These are phyloP conservation scores for Lipomyces kockii DNA, from an alignment of 805 yeast genomes.

Conservation along the genomic window DNA sequence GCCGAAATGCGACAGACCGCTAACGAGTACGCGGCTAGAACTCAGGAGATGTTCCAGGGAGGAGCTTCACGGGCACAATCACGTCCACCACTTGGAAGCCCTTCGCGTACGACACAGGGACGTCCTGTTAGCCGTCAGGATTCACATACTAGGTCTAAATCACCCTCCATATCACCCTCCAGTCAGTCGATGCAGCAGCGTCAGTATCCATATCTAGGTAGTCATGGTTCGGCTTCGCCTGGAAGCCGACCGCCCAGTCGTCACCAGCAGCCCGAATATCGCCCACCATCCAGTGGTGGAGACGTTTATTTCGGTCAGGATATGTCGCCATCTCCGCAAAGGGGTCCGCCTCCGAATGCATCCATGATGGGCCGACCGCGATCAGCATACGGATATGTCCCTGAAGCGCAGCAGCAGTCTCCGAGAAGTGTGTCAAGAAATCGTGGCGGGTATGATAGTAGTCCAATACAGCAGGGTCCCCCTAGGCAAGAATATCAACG, in stretches of 20 bases:
- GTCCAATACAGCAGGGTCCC: neutral
- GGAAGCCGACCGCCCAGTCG: neutral
- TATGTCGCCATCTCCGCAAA: slow-evolving; percentile 9
- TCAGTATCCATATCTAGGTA: slow-evolving; percentile 49
- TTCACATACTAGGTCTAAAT: neutral
- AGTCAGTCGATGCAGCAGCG: slow-evolving; percentile 39
- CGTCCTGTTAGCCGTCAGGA: slow-evolving; percentile 5
- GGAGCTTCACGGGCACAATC: slow-evolving; percentile 4
- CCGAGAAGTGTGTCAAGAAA: slow-evolving; percentile 17
- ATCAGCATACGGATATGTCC: slow-evolving; percentile 23
- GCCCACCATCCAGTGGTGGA: slow-evolving; percentile 16
- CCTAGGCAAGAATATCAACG: neutral
- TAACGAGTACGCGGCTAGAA: slow-evolving; percentile 39
- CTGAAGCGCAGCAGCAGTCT: slow-evolving; percentile 21
- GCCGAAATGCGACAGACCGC: slow-evolving; percentile 49
- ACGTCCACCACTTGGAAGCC: slow-evolving; percentile 2
- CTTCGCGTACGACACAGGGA: slow-evolving; percentile 34
- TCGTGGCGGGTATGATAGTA: slow-evolving; percentile 9
- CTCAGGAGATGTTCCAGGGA: slow-evolving; percentile 38
- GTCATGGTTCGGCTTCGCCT: neutral
- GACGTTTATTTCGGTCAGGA: slow-evolving; percentile 14
- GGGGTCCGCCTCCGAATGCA: slow-evolving; percentile 16
- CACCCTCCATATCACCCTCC: neutral
- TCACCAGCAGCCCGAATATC: slow-evolving; percentile 45
- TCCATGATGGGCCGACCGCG: slow-evolving; percentile 22